These are phyloP conservation scores for Aspergillus luchuensis DNA, from an alignment of 2,329 filamentous ascomycete species.

Conservation along the genomic window DNA sequence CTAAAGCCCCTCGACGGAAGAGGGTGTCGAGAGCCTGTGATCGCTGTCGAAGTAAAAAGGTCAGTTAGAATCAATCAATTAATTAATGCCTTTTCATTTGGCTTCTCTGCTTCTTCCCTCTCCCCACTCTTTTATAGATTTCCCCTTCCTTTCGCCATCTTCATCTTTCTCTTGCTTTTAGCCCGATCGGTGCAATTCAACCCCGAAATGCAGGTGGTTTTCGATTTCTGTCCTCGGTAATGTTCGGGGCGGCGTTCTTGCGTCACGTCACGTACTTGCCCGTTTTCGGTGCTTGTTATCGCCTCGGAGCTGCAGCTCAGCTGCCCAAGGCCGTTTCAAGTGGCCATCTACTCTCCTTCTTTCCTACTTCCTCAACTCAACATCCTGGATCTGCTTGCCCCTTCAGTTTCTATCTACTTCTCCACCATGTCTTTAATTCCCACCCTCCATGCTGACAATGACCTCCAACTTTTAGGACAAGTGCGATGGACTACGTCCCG, in stretches of 20 bases:
- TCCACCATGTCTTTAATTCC: not conserved
- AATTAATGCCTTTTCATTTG: conserved; percentile 4
- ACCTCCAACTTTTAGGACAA: conserved; percentile 34
- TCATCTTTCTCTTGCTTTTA: not conserved
- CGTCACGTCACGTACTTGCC: not conserved
- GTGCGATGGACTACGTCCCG: conserved; percentile 48
- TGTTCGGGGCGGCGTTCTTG: not conserved
- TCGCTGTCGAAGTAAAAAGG: conserved; percentile 49
- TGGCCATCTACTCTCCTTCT: not conserved
- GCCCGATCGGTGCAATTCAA: conserved; percentile 3
- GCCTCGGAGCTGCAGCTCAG: conserved; percentile 2
- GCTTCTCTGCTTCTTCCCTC: not conserved
- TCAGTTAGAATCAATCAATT: conserved; percentile 16
- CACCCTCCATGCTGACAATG: not conserved
- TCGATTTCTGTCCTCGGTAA: not conserved
- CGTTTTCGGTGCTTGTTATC: not conserved
- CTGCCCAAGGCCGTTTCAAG: not conserved
- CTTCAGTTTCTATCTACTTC: not conserved
- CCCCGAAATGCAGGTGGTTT: not conserved
- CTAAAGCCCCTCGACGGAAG: conserved; percentile 44
- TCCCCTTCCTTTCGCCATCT: not conserved
- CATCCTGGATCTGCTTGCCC: not conserved
- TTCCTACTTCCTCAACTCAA: not conserved
- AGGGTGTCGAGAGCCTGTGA: conserved; percentile 51
- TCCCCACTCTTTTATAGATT: not conserved